These are phyloP conservation scores for Myrica gale DNA, from an alignment of 306 rosid species.

Conservation along the genomic window DNA sequence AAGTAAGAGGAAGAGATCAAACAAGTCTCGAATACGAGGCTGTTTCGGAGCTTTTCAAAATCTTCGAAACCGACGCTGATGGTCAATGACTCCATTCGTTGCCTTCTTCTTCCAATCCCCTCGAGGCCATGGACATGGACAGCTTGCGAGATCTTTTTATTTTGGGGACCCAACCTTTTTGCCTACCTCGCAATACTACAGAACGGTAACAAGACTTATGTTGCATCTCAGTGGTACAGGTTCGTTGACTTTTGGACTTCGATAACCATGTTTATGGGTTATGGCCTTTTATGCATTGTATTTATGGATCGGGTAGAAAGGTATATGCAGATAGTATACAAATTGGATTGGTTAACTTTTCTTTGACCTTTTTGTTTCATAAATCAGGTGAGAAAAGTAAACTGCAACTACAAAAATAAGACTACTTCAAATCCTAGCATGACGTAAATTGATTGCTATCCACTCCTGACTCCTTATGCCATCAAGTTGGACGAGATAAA, in stretches of 20 bases:
- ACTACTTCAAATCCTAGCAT: not conserved
- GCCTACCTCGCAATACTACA: slow-evolving; percentile 24
- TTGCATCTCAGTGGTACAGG: not conserved
- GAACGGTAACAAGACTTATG: not conserved
- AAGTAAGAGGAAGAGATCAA: slow-evolving; percentile 41
- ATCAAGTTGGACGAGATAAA: too few species aligned
- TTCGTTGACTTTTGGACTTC: too few species aligned
- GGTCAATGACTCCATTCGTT: slow-evolving; percentile 62
- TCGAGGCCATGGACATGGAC: slow-evolving; percentile 39
- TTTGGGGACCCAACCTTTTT: slow-evolving; percentile 22
- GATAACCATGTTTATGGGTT: too few species aligned
- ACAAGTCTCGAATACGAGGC: slow-evolving; percentile 47
- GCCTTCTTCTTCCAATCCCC: slow-evolving; percentile 38
- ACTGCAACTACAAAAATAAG: not conserved
- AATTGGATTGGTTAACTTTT: too few species aligned
- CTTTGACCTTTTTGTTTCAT: too few species aligned
- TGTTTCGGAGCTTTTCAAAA: slow-evolving; percentile 69
- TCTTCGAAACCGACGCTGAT: slow-evolving; percentile 32
- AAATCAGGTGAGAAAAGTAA: too few species aligned
- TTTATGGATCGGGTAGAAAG: too few species aligned
- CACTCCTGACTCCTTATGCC: too few species aligned
- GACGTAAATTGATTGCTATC: not conserved
- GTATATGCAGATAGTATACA: too few species aligned
- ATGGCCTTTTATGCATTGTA: too few species aligned
- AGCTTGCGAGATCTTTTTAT: slow-evolving; percentile 22